Percentiles rank a stretch among this genome's conserved stretches.
Conservation (phyloP, 2,329 filamentous ascomycete species). For the Dothideomycetes sp. region DNA sequence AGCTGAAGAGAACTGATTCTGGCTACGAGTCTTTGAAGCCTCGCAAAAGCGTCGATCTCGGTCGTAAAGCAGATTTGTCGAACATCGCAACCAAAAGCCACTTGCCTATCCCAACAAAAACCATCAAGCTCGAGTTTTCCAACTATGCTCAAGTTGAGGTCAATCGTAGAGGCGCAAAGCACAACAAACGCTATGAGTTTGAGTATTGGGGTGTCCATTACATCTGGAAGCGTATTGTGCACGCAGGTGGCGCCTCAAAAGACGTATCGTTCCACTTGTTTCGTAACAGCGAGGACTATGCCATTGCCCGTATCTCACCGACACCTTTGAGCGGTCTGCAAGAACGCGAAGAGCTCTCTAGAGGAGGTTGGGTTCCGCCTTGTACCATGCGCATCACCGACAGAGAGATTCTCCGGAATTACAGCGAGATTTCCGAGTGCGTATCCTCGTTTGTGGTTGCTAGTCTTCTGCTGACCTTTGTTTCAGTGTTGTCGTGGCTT, state of each 20-base stretch:
- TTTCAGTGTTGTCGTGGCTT: constrained; percentile 71
- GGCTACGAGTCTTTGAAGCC: constrained; percentile 45
- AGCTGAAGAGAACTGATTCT: constrained; percentile 49
- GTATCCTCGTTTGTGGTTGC: no score
- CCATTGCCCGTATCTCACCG: constrained; percentile 77
- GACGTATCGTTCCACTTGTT: constrained; percentile 73
- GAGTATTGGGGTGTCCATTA: constrained; percentile 89
- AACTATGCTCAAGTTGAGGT: constrained; percentile 93
- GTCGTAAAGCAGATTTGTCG: constrained; percentile 25
- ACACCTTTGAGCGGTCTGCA: constrained; percentile 65
- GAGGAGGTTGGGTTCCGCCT: constrained; percentile 83
- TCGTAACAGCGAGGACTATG: constrained; percentile 52
- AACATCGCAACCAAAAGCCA: constrained; percentile 27
- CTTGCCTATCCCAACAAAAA: constrained; percentile 54
- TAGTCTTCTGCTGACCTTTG: constrained; percentile 15
- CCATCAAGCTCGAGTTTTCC: constrained; percentile 84
- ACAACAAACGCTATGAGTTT: constrained; percentile 74
- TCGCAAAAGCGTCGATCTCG: constrained; percentile 30
- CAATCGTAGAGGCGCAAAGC: constrained; percentile 56
- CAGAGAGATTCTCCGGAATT: constrained; percentile 54
- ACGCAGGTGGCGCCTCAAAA: constrained; percentile 54
- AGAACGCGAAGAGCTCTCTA: constrained; percentile 59
- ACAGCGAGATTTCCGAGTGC: constrained; percentile 82
- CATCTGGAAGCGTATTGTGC: constrained; percentile 67
- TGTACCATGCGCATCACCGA: constrained; percentile 88